Evolutionary conservation across 2,329 filamentous ascomycete species (phyloP).

Genomic region (Ascochyta koolunga): DNA sequence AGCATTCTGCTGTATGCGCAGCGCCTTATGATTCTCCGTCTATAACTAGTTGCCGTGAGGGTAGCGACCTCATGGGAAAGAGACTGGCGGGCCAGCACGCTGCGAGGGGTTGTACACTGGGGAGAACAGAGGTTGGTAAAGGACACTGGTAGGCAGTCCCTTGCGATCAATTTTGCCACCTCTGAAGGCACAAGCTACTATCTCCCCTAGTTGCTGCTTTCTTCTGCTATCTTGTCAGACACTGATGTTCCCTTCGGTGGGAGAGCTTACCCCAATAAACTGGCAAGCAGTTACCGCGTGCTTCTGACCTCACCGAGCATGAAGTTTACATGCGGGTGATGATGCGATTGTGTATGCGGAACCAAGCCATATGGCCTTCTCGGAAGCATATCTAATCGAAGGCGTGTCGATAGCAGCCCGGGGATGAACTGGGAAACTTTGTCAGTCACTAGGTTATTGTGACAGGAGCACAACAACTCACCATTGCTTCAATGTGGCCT

Average conservation of each 20-base stretch:
- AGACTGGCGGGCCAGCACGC: neutral
- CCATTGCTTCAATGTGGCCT: slow-evolving; percentile 2
- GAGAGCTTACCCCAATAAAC: slow-evolving; percentile 1
- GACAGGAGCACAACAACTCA: neutral
- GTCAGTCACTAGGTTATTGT: neutral
- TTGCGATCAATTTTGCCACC: neutral
- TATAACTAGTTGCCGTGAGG: neutral
- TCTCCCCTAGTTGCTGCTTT: neutral
- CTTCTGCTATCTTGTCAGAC: neutral
- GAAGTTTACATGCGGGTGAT: neutral
- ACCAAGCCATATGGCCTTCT: slow-evolving; percentile 5
- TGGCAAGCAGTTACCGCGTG: neutral
- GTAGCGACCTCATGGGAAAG: neutral
- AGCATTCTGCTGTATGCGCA: neutral
- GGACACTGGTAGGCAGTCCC: neutral
- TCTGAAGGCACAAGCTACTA: neutral
- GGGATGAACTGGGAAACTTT: neutral
- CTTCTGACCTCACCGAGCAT: neutral
- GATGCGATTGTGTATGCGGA: slow-evolving; percentile 2
- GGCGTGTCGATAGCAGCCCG: neutral
- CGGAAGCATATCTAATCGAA: slow-evolving; percentile 6
- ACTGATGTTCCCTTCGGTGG: neutral
- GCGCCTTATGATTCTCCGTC: neutral
- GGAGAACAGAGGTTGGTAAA: neutral
- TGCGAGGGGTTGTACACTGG: neutral